Conservation (phyloP, 2,329 filamentous ascomycete genomes). For the Ceratocystis ficicola region DNA sequence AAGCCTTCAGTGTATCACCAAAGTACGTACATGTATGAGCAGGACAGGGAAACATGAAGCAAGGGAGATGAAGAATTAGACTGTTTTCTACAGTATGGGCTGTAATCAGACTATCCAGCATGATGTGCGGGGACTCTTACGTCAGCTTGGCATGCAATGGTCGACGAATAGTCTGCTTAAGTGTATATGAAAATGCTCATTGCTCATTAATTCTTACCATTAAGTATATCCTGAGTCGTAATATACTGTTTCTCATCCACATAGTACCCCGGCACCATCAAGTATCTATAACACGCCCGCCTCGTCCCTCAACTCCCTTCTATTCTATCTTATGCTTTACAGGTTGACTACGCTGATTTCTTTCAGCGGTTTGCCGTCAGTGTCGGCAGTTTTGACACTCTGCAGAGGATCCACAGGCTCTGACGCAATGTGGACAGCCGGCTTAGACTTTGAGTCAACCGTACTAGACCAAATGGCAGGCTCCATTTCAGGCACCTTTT, state of each 20-base stretch:
- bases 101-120: no score
- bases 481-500: slow-evolving; percentile 55
- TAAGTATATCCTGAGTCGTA: not conserved
- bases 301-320: not conserved
- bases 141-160: no score
- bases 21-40: not conserved
- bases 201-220: not conserved
- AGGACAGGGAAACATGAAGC: not conserved
- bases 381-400: slow-evolving; percentile 31
- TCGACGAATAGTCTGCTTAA: not conserved
- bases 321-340: not conserved
- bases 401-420: slow-evolving; percentile 30
- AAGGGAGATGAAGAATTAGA: not conserved
- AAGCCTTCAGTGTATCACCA: not conserved
- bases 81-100: no score
- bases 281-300: not conserved
- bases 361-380: slow-evolving; percentile 29
- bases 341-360: slow-evolving; percentile 19
- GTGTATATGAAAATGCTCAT: not conserved
- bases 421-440: slow-evolving; percentile 33
- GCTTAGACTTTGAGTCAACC: slow-evolving; percentile 34
- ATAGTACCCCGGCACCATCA: not conserved
- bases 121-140: no score
- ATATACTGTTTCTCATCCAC: not conserved
- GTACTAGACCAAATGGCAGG: slow-evolving; percentile 65